Evolutionary conservation across 805 yeast genomes (phyloP).

Genomic region (Saturnispora bothae): DNA sequence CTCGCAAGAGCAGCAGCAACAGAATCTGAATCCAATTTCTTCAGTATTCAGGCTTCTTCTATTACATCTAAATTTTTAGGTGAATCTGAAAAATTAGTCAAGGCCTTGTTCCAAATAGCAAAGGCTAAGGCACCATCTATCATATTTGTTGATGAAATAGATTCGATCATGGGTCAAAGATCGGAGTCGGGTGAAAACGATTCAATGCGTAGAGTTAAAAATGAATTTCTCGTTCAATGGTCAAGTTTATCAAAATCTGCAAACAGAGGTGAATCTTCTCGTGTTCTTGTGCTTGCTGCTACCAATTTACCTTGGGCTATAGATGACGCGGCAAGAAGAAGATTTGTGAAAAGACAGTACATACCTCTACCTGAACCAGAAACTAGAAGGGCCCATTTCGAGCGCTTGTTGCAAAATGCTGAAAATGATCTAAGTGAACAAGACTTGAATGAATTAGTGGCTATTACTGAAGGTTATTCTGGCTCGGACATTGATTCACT

Average conservation of each 20-base stretch:
- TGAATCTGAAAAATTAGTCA: constrained; percentile 86
- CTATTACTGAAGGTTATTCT: constrained; percentile 58
- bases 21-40: constrained; percentile 87
- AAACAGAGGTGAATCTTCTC: constrained; percentile 46
- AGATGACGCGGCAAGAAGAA: constrained; percentile 92
- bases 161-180: constrained; percentile 74
- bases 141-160: constrained; percentile 93
- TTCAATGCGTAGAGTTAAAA: constrained; percentile 80
- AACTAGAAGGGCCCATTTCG: constrained; percentile 64
- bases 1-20: constrained; percentile 94
- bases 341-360: constrained; percentile 85
- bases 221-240: constrained; percentile 93
- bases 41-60: constrained; percentile 83
- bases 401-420: constrained; percentile 58
- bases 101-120: constrained; percentile 80
- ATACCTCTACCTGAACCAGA: constrained; percentile 88
- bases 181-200: constrained; percentile 66
- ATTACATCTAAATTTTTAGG: constrained; percentile 83
- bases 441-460: constrained; percentile 52
- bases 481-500: constrained; percentile 89
- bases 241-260: constrained; percentile 83
- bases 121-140: constrained; percentile 83
- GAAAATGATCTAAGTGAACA: constrained; percentile 54
- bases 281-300: constrained; percentile 88
- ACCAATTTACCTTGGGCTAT: constrained; percentile 96